A percentile compares a stretch with the other conserved stretches of the same genome.
Conservation (phyloP, 176 grass and related monocot genomes). For the Zoysia pacifica region DNA sequence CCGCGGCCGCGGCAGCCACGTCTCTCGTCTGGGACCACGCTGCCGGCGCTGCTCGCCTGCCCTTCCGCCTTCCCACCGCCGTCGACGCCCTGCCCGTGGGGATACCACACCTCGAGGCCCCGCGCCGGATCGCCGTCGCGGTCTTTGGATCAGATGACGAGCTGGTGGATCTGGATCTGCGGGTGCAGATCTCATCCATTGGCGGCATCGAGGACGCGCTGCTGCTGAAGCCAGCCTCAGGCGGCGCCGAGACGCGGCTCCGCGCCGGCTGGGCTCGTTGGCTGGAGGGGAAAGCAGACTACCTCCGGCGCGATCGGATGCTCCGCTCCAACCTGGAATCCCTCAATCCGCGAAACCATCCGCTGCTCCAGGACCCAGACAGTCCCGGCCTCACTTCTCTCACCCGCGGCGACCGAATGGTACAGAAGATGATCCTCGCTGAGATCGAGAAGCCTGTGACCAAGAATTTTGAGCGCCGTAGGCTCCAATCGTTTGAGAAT, state of each 20-base stretch:
- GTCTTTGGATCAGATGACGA: conserved; percentile 90
- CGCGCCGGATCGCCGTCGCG: conserved; percentile 25
- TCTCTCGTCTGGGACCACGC: conserved; percentile 82
- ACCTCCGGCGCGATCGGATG: conserved; percentile 83
- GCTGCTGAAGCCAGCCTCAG: conserved; percentile 58
- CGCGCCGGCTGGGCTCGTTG: conserved; percentile 78
- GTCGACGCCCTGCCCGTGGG: conserved; percentile 28
- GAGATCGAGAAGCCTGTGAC: conserved; percentile 59
- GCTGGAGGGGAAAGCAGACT: conserved; percentile 91
- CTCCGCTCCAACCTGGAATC: conserved; percentile 81
- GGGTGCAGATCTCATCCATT: conserved; percentile 71
- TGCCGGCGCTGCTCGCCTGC: conserved; percentile 71
- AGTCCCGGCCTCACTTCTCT: conserved; percentile 65
- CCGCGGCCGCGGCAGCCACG: conserved; percentile 11
- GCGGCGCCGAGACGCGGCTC: conserved; percentile 53
- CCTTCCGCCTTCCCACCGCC: conserved; percentile 60
- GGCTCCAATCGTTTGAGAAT: conserved; percentile 36
- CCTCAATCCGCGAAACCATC: conserved; percentile 89
- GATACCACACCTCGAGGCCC: conserved; percentile 25
- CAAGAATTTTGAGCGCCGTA: conserved; percentile 47
- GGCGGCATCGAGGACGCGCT: conserved; percentile 73
- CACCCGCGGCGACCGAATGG: conserved; percentile 70
- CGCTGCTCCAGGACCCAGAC: conserved; percentile 91
- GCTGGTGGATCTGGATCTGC: conserved; percentile 79
- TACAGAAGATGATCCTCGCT: conserved; percentile 57